Evolutionary conservation across 2,329 filamentous ascomycete species (phyloP), one percentile per base, ranked within the genome.

Genomic region (Talaromyces amestolkiae): DNA sequence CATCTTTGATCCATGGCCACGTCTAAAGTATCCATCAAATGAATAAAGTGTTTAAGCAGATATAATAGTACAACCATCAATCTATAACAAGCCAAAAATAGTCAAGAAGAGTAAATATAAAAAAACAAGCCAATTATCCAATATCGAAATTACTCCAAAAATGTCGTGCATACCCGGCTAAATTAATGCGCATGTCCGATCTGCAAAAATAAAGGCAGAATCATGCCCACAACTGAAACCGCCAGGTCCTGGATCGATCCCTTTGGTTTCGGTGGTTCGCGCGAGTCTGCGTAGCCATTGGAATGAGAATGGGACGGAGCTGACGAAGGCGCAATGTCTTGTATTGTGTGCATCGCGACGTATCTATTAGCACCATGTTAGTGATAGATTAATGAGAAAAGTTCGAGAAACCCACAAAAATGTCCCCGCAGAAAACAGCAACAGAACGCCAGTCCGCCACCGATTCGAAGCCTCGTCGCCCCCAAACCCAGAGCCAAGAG

Each of bases 331-430:
- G 75, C 75, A 62, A 79, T 80, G 73, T 97, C 93, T 75, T 96
- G 91, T 92, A 98, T 97, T 0, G 93, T 93, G 75, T 99, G 95
- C 93, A 98, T 97, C 0, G 95, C 95, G 51, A 99, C 95, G 74
- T 98, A 97, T 71, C 92, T 96, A 68, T 19, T 9, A 37, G 19
- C 15, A 58, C 58, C 9, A 66, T 69, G 68, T 69, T 56, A 71
- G 61, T 41, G 35, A 49, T 47, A 47, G 8, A 11, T 17, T 8
- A 54, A 22, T 22, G 15, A 53, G 4, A 58, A 31, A 11, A 8
- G 9, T 37, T 31, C 13, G 41, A 41, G 39, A 51, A n/a, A 83
- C 91, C 86, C 81, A 97, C 90, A 99, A 79, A 75, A 99, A 99
- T 0, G 95, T 99, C 17, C 95, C 95, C 0, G 91, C 95, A 0